Evolutionary conservation across 805 yeast genomes (phyloP), one percentile per base, ranked within the genome.

Genomic region (Lachancea cidri): DNA sequence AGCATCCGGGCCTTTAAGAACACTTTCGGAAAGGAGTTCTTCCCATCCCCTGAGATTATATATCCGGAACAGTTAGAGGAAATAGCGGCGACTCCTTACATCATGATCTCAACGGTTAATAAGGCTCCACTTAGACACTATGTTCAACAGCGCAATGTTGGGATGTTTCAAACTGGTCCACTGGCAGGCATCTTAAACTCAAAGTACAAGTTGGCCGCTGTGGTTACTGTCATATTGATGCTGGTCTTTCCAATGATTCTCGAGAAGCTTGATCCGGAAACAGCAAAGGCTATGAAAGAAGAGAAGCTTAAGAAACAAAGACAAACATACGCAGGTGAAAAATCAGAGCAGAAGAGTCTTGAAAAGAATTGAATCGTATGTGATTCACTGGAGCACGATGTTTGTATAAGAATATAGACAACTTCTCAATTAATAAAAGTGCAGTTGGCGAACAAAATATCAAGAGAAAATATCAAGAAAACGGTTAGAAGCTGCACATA

Each of bases 241-340:
- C 38, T 58, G 4, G 35, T 53, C 1, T 58, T 62, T 43, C 73
- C 74, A 15, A 46, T 57, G 33, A 19, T 68, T 1, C 29, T 68
- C n/a, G 72, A 66, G 47, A 64, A 57, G 40, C 41, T 69, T 20
- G 73, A 69, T 42, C 71, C 72, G 29, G 72, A 66, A 32, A 62
- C 67, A 9, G 68, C 68, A 4, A 48, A 55, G 35, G 47, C 56
- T 8, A 51, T 68, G 41, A 62, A 58, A 29, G 62, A 57, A 38
- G 63, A 65, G 33, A 52, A 53, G 11, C 39, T 48, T 35, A 49
- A 43, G 37, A 53, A 54, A 38, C 53, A 55, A 42, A 53, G 47
- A 36, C 57, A 49, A 25, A 55, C 51, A 43, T 57, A 57, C 34
- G 39, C 43, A 19, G 33, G n/a, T 15, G n/a, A 29, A 29, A 15